Evolutionary conservation across 1,284 basidiomycete genomes (phyloP).

Genomic region (Omphalotus olearius): DNA sequence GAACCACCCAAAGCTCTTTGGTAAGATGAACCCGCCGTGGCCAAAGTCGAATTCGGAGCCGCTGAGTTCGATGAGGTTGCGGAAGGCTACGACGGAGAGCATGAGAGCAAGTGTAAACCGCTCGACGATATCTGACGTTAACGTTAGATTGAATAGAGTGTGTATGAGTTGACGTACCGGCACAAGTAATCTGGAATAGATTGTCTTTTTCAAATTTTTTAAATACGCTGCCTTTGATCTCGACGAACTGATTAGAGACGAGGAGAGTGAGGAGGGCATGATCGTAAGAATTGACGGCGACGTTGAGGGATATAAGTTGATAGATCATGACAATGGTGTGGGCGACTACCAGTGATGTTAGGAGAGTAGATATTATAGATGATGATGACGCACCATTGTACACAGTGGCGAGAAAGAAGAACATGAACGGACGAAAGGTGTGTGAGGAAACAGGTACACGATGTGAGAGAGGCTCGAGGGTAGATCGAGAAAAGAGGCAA

Average conservation of each 20-base stretch:
- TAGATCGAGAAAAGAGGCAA: conserved; percentile 92
- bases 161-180: conserved; percentile 47
- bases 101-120: conserved; percentile 92
- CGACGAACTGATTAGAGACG: conserved; percentile 98
- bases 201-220: conserved; percentile 99
- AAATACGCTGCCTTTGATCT: conserved; percentile 99
- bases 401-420: conserved; percentile 78
- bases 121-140: conserved; percentile 86
- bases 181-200: conserved; percentile 98
- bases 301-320: conserved; percentile 93
- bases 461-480: conserved; percentile 73
- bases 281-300: conserved; percentile 98
- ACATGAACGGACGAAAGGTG: conserved; percentile 76
- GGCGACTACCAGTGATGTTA: conserved; percentile 47
- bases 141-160: not conserved
- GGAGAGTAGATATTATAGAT: not conserved
- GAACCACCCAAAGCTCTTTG: conserved; percentile 84
- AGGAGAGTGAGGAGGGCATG: conserved; percentile 93
- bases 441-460: conserved; percentile 53
- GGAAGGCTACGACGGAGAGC: conserved; percentile 88
- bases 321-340: conserved; percentile 97
- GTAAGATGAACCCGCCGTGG: conserved; percentile 61
- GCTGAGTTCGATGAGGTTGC: conserved; percentile 93
- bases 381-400: conserved; percentile 69
- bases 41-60: conserved; percentile 82